These are phyloP conservation scores for Triadica sebifera DNA, from an alignment of 345 rosid species.

Conservation along the genomic window DNA sequence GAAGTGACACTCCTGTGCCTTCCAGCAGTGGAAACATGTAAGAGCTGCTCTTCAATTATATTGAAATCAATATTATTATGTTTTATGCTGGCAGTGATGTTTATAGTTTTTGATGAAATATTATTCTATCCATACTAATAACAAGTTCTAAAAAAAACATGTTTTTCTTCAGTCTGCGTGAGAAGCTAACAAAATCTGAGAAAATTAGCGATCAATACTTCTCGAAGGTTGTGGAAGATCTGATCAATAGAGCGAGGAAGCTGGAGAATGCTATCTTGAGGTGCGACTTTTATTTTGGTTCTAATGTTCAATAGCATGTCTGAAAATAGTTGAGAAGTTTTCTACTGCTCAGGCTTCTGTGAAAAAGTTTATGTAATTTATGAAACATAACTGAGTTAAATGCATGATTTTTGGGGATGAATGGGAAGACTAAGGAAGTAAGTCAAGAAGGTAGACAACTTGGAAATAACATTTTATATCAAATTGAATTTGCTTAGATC, in stretches of 20 bases:
- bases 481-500: not conserved
- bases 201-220: constrained; percentile 49
- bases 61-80: not conserved
- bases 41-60: constrained; percentile 29
- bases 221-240: constrained; percentile 61
- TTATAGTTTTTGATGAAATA: not conserved
- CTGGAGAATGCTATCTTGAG: constrained; percentile 60
- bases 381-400: not conserved
- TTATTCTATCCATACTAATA: not conserved
- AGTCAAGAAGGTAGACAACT: not conserved
- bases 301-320: not conserved
- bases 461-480: not conserved
- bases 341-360: too few relatives aligned
- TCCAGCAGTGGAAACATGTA: constrained; percentile 47
- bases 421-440: not conserved
- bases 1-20: constrained; percentile 31
- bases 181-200: constrained; percentile 39
- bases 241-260: constrained; percentile 47
- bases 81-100: not conserved
- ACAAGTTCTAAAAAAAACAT: not conserved
- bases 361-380: too few relatives aligned
- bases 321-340: not conserved
- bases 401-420: not conserved
- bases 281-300: constrained; percentile 30
- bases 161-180: constrained; percentile 34